A percentile compares a stretch with the other conserved stretches of the same genome.
Evolutionary conservation across 345 rosid species (phyloP).

Genomic region (Hypericum androsaemum): DNA sequence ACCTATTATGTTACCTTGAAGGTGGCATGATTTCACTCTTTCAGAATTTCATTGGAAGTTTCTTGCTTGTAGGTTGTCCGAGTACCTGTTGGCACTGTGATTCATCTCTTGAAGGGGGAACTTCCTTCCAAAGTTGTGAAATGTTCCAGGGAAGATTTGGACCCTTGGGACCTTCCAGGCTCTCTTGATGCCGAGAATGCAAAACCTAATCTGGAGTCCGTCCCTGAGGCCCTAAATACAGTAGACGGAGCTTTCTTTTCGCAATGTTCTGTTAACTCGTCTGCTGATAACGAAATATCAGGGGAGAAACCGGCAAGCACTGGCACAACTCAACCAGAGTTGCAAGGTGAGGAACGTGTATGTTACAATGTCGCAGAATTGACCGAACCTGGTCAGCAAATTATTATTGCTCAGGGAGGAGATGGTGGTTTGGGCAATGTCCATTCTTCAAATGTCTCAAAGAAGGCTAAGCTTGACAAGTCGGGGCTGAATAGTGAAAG

Average conservation of each 20-base stretch:
- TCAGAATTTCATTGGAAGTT: slow-evolving; percentile 1
- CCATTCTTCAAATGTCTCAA: slow-evolving; percentile 29
- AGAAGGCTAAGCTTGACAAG: slow-evolving; percentile 27
- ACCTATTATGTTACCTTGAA: slow-evolving; percentile 1
- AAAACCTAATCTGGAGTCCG: slow-evolving; percentile 15
- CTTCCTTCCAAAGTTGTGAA: slow-evolving; percentile 38
- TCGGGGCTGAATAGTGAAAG: slow-evolving; percentile 5
- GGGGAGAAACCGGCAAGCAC: slow-evolving; percentile 8
- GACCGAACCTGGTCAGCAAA: slow-evolving; percentile 56
- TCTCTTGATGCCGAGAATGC: slow-evolving; percentile 34
- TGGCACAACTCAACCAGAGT: slow-evolving; percentile 18
- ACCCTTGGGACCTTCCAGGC: slow-evolving; percentile 96
- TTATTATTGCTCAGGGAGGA: slow-evolving; percentile 69
- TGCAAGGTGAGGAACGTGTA: slow-evolving; percentile 26
- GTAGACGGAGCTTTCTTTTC: slow-evolving; percentile 19
- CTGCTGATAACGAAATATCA: slow-evolving; percentile 9
- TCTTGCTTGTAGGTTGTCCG: slow-evolving; percentile 41
- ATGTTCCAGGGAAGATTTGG: slow-evolving; percentile 32
- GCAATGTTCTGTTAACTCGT: background rate
- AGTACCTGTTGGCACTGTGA: slow-evolving; percentile 84
- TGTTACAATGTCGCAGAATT: slow-evolving; percentile 62
- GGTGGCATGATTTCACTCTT: background rate
- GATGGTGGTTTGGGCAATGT: slow-evolving; percentile 79
- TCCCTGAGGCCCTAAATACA: slow-evolving; percentile 7
- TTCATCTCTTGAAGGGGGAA: slow-evolving; percentile 77